Base-by-base conservation (phyloP, 2,329 filamentous ascomycete species). In the Trichophaea hybrida region DNA sequence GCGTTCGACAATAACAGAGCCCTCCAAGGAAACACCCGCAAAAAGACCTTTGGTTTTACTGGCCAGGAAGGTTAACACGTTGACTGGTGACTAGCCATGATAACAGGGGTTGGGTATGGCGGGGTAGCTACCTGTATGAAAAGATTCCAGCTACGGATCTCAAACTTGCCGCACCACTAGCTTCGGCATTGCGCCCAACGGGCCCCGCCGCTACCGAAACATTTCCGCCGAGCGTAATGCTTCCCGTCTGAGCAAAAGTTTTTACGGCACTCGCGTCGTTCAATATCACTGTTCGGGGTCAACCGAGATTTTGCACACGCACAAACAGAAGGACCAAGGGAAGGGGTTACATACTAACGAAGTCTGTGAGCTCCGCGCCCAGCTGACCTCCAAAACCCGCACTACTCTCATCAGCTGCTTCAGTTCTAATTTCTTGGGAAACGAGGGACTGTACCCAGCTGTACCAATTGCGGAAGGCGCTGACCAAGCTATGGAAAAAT, bases 41-140 rank as follows among this genome's bases (percentile, higher is more conserved):
- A 98, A 98, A 35, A 98, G 76, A 17, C 93, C 93, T 76, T 96
- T 97, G 10, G 93, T 98, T 75, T 96, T 97, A 72, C 86, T 93
- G 6, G 37, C 10, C 13, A 17, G 32, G 12, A 8, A 49, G 13
- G 24, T 49, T 49, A 49, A 5, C 44, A n/a, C 44, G 6, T 5
- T 53, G n/a, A 13, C 10, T 10, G n/a, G 48, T 51, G 12, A 51
- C 13, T 13, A 51, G 13, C n/a, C 24, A 51, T 51, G 24, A 24
- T 24, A 24, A 51, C 12, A 51, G 13, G 51, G 35, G 13, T 54
- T 35, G 51, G 8, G 34, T 40, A 24, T 51, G 2, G 48, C 34
- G n/a, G 13, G n/a, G 8, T 10, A 34, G 54, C n/a, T 57, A 68
- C 66, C 66, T 68, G 77, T 98, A 98, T 69, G 87, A 88, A 76